Percentiles rank a stretch among this genome's conserved stretches.
phyloP scores from a whole-genome alignment of 2,329 filamentous ascomycete species.

The Pestalotiopsis sp. region DNA sequence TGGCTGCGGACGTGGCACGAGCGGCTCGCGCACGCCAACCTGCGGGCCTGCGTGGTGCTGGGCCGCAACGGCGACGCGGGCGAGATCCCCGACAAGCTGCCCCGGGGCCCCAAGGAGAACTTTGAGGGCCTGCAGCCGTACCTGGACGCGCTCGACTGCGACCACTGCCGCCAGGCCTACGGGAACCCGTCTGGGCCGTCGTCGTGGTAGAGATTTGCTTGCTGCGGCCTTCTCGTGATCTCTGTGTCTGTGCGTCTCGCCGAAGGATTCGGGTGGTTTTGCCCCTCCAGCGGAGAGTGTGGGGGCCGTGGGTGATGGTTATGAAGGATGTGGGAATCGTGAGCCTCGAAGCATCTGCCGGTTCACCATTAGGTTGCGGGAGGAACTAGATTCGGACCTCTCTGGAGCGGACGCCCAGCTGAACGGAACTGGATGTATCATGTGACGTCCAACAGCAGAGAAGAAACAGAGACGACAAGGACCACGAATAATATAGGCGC shows the following conservation, averaged over 20 bases:
- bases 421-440: too few relatives aligned
- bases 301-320: too few relatives aligned
- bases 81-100: constrained; percentile 1
- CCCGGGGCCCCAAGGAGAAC: background rate
- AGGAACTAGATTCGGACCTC: too few relatives aligned
- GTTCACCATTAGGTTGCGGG: too few relatives aligned
- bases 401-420: too few relatives aligned
- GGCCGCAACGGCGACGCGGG: constrained; percentile 6
- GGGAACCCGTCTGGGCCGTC: constrained; percentile 1
- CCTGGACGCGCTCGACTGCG: constrained; percentile 4
- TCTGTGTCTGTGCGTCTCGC: background rate
- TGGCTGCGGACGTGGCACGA: constrained; percentile 3
- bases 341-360: too few relatives aligned
- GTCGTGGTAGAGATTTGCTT: background rate
- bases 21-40: constrained; percentile 6
- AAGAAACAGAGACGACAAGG: too few relatives aligned
- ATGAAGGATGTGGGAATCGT: too few relatives aligned
- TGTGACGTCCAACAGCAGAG: too few relatives aligned
- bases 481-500: too few relatives aligned
- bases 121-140: constrained; percentile 8
- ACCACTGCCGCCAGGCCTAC: background rate
- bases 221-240: too few relatives aligned
- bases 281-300: too few relatives aligned
- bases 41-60: background rate
- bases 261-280: background rate